Conservation (phyloP, 1,284 basidiomycete species). For the Puccinia brachypodii region DNA sequence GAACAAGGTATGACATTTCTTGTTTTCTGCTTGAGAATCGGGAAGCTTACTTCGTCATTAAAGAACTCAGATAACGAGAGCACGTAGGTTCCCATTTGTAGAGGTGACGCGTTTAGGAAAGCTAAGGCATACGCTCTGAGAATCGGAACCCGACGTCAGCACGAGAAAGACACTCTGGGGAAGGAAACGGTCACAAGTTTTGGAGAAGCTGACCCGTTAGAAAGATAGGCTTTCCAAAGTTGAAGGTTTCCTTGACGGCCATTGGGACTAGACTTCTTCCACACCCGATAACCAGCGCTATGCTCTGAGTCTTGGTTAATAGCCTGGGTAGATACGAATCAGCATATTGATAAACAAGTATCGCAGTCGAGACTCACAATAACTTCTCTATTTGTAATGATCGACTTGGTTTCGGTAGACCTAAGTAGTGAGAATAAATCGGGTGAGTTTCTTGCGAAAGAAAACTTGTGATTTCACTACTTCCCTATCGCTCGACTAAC, state of each 20-base stretch:
- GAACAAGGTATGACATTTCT: neutral
- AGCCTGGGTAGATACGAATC: neutral
- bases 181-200: neutral
- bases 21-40: neutral
- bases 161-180: neutral
- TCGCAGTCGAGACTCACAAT: constrained; percentile 12
- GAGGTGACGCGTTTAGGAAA: constrained; percentile 26
- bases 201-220: constrained; percentile 13
- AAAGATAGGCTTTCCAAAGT: constrained; percentile 42
- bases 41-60: constrained; percentile 32
- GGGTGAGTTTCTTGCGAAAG: neutral
- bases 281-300: constrained; percentile 34
- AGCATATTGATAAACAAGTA: neutral
- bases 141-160: neutral
- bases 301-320: constrained; percentile 28
- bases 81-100: constrained; percentile 9
- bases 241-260: constrained; percentile 22
- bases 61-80: constrained; percentile 39
- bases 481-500: neutral
- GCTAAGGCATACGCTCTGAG: constrained; percentile 25
- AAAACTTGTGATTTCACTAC: neutral
- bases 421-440: neutral
- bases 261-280: constrained; percentile 9
- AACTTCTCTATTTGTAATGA: constrained; percentile 41
- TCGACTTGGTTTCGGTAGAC: constrained; percentile 50